Percentiles rank a stretch among this genome's conserved stretches.
Conservation (phyloP, 768 basidiomycete species). For the Hygrophorus pudorinus region DNA sequence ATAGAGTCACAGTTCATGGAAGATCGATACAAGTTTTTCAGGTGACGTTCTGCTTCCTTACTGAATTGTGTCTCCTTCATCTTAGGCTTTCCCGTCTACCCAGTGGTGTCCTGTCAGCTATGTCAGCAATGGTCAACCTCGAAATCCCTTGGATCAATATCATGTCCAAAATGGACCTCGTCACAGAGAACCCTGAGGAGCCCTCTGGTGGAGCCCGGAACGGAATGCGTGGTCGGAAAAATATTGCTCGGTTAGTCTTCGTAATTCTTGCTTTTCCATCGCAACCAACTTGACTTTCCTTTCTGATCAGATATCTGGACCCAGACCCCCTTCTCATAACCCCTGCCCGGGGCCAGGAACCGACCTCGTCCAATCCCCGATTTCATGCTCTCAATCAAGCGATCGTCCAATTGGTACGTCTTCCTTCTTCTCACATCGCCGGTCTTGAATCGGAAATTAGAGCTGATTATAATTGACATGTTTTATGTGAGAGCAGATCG, state of each 20-base stretch:
- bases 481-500: conserved; percentile 55
- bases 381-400: conserved; percentile 94
- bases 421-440: neutral
- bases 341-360: conserved; percentile 49
- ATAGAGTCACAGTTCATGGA: conserved; percentile 99
- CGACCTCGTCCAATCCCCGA: conserved; percentile 51
- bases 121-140: conserved; percentile 98
- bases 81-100: conserved; percentile 4
- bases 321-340: conserved; percentile 87
- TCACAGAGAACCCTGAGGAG: conserved; percentile 57
- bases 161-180: conserved; percentile 99
- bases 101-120: conserved; percentile 91
- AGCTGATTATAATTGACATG: neutral
- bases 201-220: conserved; percentile 51
- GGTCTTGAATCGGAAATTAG: neutral
- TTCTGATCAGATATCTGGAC: conserved; percentile 66
- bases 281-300: neutral
- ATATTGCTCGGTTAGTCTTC: conserved; percentile 66
- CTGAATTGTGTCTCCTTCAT: neutral
- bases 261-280: neutral
- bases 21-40: conserved; percentile 97
- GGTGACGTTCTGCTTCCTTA: conserved; percentile 27
- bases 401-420: conserved; percentile 82
- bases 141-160: conserved; percentile 96
- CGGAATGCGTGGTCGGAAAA: conserved; percentile 59